Base-by-base conservation (phyloP, 495 filamentous ascomycete genomes). In the Penicillium lagena region DNA sequence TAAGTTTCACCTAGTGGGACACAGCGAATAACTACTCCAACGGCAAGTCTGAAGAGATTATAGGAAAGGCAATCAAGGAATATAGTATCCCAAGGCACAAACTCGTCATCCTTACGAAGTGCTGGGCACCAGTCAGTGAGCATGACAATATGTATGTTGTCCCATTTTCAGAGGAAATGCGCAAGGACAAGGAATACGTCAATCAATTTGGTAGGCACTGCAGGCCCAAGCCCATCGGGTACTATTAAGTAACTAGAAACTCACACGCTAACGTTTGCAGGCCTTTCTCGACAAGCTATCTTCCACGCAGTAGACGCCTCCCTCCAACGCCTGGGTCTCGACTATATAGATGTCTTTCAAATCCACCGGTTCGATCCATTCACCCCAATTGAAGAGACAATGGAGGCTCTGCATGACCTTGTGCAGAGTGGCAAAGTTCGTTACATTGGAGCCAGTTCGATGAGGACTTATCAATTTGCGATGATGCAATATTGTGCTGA, bases 351-450 rank as follows among this genome's bases (percentile, higher is more conserved):
- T 47, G 59, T 87, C 9, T 68, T 86, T 37, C 80, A 84, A 56
- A 83, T 87, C 49, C 84, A 88, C 50, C 70, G 84, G n/a, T 77
- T 73, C 46, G 85, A 87, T 54, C 48, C 56, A 0, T 59, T 64
- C 13, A 75, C 72, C 1, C 76, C 79, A 0, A 49, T 66, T 5
- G 84, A 88, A 55, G 85, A 87, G 65, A 87, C 83, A 10, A 87
- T 90, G 83, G 64, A 75, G 50, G 83, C 83, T 7, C 64, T 89
- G 8, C 73, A 88, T 51, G 85, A 88, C 52, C 60, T 88, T 1
- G 75, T 87, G 1, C 63, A 76, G 46, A 64, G 59, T 8, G 82
- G 82, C 6, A 84, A 81, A 52, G 77, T 86, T n/a, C 70, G 71
- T 5, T 89, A 89, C 58, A 74, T 87, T 22, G 83, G 85, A 1